These are phyloP conservation scores for Fusarium sp. DNA, from an alignment of 2,329 filamentous ascomycete species.

Conservation along the genomic window DNA sequence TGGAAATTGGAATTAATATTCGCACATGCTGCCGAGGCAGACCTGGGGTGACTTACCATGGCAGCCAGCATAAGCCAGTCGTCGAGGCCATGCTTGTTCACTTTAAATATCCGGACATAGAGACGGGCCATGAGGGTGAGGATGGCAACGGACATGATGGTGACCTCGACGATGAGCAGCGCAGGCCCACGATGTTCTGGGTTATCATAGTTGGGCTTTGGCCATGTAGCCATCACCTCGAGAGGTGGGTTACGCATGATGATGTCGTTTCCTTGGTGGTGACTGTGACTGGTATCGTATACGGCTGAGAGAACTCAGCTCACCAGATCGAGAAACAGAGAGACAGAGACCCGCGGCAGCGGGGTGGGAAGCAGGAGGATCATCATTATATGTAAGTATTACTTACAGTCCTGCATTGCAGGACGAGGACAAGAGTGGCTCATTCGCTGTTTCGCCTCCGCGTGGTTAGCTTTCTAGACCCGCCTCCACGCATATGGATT, in stretches of 20 bases:
- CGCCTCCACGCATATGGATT: conserved; percentile 32
- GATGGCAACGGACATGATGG: conserved; percentile 51
- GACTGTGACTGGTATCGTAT: conserved; percentile 12
- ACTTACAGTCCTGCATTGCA: conserved; percentile 7
- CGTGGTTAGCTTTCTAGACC: conserved; percentile 27
- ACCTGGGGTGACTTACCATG: conserved; percentile 46
- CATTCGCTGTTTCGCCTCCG: conserved; percentile 24
- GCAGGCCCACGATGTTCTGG: conserved; percentile 54
- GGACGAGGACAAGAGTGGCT: background rate
- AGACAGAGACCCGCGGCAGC: conserved; percentile 49
- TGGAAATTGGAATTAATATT: background rate
- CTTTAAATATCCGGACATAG: conserved; percentile 52
- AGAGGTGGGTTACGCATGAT: conserved; percentile 53
- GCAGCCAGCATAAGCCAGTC: conserved; percentile 58
- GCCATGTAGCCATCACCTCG: conserved; percentile 54
- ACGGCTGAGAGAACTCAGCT: conserved; percentile 6
- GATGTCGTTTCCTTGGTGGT: background rate
- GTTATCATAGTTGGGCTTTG: conserved; percentile 53
- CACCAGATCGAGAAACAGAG: conserved; percentile 48
- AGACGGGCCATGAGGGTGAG: conserved; percentile 52
- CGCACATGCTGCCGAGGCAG: conserved; percentile 36
- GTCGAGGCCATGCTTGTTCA: conserved; percentile 52
- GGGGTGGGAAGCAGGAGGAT: conserved; percentile 23
- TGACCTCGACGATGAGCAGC: conserved; percentile 54
- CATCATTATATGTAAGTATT: conserved; percentile 35